Evolutionary conservation across 108 stramenopile genomes (phyloP).

Genomic region (Seminavis robusta): DNA sequence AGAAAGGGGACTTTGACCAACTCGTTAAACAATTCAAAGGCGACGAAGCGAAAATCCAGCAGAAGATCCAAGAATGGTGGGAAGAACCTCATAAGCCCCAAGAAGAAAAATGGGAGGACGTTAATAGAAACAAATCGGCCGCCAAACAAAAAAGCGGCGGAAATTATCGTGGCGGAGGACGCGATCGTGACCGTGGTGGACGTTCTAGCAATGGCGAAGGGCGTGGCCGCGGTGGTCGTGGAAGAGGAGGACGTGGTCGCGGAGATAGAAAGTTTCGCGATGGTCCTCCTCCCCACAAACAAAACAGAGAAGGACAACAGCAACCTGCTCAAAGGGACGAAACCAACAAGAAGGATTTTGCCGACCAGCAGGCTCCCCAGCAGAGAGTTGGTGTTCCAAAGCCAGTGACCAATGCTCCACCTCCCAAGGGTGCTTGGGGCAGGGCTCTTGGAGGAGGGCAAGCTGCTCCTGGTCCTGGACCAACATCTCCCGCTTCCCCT

Average conservation of each 20-base stretch:
- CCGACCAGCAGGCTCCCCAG: not conserved
- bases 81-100: conserved; percentile 54
- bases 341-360: no score
- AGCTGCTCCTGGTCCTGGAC: conserved; percentile 19
- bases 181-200: conserved; percentile 26
- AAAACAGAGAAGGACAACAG: not conserved
- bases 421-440: not conserved
- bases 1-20: conserved; percentile 73
- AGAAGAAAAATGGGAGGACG: conserved; percentile 75
- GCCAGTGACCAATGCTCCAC: not conserved
- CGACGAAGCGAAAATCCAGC: conserved; percentile 70
- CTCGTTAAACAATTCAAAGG: conserved; percentile 78
- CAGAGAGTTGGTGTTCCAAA: not conserved
- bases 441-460: not conserved
- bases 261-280: conserved; percentile 9
- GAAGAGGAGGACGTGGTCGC: conserved; percentile 31
- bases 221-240: conserved; percentile 32
- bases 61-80: conserved; percentile 78
- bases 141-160: conserved; percentile 50
- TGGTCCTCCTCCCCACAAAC: not conserved
- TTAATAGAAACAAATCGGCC: conserved; percentile 53
- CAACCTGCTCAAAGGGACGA: not conserved
- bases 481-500: conserved; percentile 23
- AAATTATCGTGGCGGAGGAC: conserved; percentile 23
- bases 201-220: conserved; percentile 27